phyloP scores from a whole-genome alignment of 1,139 yeast species.

The Geotrichum bryndzae region DNA sequence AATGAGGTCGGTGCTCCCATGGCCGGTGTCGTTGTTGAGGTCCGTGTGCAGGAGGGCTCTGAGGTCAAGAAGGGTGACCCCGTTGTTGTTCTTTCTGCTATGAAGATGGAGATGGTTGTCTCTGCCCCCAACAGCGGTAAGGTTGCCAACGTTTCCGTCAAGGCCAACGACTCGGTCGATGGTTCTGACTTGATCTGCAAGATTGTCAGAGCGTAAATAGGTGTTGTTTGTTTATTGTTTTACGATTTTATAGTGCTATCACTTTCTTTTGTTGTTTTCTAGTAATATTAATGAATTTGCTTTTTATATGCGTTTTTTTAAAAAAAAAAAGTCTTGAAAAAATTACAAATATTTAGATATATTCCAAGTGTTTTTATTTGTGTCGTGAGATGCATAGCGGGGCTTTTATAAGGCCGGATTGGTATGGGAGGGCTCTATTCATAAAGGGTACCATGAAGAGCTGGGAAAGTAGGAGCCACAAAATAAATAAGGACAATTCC shows the following conservation, averaged over 20 bases:
- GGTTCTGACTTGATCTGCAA: slow-evolving; percentile 74
- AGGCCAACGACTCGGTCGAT: slow-evolving; percentile 92
- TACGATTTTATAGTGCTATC: background rate
- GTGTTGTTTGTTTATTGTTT: background rate
- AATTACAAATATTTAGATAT: background rate
- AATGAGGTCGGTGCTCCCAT: slow-evolving; percentile 97
- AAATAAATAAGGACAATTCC: slow-evolving; percentile 42
- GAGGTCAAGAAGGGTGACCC: slow-evolving; percentile 97
- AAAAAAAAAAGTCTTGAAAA: background rate
- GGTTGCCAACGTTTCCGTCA: slow-evolving; percentile 66
- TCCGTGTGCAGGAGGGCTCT: slow-evolving; percentile 79
- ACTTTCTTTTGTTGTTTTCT: background rate
- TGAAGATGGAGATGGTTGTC: slow-evolving; percentile 99
- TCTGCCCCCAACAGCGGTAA: slow-evolving; percentile 86
- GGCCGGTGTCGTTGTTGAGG: slow-evolving; percentile 98
- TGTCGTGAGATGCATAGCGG: background rate
- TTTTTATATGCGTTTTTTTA: background rate
- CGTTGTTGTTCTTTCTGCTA: slow-evolving; percentile 87
- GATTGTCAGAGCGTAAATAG: slow-evolving; percentile 33
- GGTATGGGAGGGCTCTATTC: background rate
- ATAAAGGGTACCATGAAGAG: background rate
- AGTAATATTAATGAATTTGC: background rate
- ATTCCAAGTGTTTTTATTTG: background rate
- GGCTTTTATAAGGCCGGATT: background rate
- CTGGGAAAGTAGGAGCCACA: background rate